Evolutionary conservation across 148 eudicot genomes (phyloP), one percentile per base, ranked within the genome.

Genomic region (Polygonum maritimum): DNA sequence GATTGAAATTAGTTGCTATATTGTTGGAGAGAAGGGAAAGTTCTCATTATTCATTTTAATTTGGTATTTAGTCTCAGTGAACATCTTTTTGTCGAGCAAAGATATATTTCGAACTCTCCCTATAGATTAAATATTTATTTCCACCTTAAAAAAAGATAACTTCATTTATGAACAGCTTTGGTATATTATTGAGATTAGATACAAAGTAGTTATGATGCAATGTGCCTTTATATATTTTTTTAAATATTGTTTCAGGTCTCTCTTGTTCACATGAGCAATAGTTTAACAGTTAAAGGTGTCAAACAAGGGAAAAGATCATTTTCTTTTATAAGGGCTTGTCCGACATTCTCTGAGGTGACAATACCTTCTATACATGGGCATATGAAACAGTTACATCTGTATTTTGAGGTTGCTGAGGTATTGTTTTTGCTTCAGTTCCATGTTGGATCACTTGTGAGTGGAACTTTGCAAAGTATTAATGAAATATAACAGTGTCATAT

Each of bases 391-490:
- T 78, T 89, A 76, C 79, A 81, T 74, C 83, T 91, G 33, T 91
- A 88, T 81, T 84, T 91, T 57, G 97, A 91, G 80, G 83, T 93
- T 63, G 91, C 88, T 12, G 97, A 91, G 97, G 97, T 75, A 77
- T 71, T 52, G 63, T 10, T 31, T 45, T 76, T 71, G 58, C 72
- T 73, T 77, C 44, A 33, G 33, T 16, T 63, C n/a, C 18, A n/a
- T 54, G 21, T 54, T 5, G 16, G 18, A 54, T 62, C 31, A 58
- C 35, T 10, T 58, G 67, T 58, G 22, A 26, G 67, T 58, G 67
- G 26, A 19, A 21, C 36, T 33, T 63, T 63, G 40, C 33, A 18
- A 33, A 10, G 69, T 62, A 63, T n/a, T 65, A 65, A 35, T 63
- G 40, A 63, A 63, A 63, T 2, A 0, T 63, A 33, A 63, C 9